A percentile compares a stretch with the other conserved stretches of the same genome.
These are phyloP conservation scores for Jackrogersella multiformis DNA, from an alignment of 495 filamentous ascomycete species.

Conservation along the genomic window DNA sequence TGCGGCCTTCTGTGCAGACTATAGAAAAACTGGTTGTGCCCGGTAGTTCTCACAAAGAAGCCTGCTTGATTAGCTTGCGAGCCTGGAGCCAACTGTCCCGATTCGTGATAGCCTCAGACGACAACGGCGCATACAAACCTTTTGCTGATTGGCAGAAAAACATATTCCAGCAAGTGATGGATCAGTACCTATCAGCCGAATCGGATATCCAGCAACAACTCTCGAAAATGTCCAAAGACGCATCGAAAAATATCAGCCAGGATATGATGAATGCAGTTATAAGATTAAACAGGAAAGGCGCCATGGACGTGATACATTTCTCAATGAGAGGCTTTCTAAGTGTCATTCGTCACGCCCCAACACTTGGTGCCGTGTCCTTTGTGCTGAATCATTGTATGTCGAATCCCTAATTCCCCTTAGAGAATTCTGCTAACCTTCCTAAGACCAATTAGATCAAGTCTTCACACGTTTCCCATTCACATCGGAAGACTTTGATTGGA, in stretches of 20 bases:
- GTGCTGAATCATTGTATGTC: slow-evolving; percentile 52
- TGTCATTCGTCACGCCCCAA: slow-evolving; percentile 49
- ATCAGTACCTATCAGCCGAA: slow-evolving; percentile 60
- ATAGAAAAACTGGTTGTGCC: slow-evolving; percentile 84
- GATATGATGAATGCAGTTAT: slow-evolving; percentile 54
- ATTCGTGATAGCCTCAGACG: slow-evolving; percentile 73
- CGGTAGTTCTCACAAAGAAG: slow-evolving; percentile 81
- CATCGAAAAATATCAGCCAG: slow-evolving; percentile 48
- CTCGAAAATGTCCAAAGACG: slow-evolving; percentile 49
- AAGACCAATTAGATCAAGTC: slow-evolving; percentile 55
- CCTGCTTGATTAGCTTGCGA: slow-evolving; percentile 81
- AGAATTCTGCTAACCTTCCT: slow-evolving; percentile 15
- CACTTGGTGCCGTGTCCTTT: slow-evolving; percentile 49
- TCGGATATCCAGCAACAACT: slow-evolving; percentile 60
- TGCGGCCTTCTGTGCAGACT: slow-evolving; percentile 73
- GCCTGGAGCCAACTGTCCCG: slow-evolving; percentile 82
- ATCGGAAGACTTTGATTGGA: slow-evolving; percentile 53
- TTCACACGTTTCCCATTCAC: slow-evolving; percentile 54
- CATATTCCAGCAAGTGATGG: slow-evolving; percentile 57
- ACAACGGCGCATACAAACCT: slow-evolving; percentile 60
- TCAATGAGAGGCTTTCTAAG: slow-evolving; percentile 53
- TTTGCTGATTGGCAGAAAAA: slow-evolving; percentile 76
- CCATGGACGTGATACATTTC: slow-evolving; percentile 55
- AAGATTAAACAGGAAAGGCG: slow-evolving; percentile 54
- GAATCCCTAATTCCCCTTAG: background rate